Base-by-base conservation (phyloP, 805 yeast species). In the Candida incommunis region DNA sequence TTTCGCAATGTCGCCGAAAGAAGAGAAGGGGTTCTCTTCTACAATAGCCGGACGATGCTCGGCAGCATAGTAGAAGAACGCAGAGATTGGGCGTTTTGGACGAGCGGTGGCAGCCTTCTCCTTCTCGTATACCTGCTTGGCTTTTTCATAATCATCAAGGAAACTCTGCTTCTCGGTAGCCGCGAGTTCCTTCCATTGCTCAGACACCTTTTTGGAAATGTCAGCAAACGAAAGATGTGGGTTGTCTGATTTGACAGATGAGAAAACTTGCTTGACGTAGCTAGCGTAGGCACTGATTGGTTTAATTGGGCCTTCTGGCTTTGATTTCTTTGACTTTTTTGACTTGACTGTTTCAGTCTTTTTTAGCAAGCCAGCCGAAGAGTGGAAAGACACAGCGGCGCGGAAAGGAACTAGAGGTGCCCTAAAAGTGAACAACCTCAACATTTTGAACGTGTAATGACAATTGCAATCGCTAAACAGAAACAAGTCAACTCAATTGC, bases 1-100 rank as follows among this genome's bases (percentile, higher is more conserved):
- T 68, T 82, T 86, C 63, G 97, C 97, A 54, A 92, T 90, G 70
- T 87, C 94, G 46, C 70, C 98, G 61, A 92, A 92, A 40, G 88
- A 70, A 57, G 88, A 83, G 64, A 95, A 96, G 59, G 97, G 96
- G 75, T 90, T 86, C 66, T 88, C 97, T 51, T 90, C 80, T 66
- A 95, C 80, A 55, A 92, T 95, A 52, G 78, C 76, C 68, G 90
- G 96, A 75, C 98, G 88, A 76, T 84, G 83, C 62, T 87, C 96
- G 65, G 86, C 87, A 58, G 98, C 97, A 63, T 88, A 92, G 78
- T 85, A 90, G 97, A 92, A 88, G 80, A 90, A 92, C 43, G 97
- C 96, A 49, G 96, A 86, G 64, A 92, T 72, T 22, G 96, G 86
- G 70, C 97, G 85, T 85, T 92, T 92, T 67, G 98, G 98, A 54